These are phyloP conservation scores for Vitis hybrid DNA, from an alignment of 177 flowering plant species.

Conservation along the genomic window DNA sequence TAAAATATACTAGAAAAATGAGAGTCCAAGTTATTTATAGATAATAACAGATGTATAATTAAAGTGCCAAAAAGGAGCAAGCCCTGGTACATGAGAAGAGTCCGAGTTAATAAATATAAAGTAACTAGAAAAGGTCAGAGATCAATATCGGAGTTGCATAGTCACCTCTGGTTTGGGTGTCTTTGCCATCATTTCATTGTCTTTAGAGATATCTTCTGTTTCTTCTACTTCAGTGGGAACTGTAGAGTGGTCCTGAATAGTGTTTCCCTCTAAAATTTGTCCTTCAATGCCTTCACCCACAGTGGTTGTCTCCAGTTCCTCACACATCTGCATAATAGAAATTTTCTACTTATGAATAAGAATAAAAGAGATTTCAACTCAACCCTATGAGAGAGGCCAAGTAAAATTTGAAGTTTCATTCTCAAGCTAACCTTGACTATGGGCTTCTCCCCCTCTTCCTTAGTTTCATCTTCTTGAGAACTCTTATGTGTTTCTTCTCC, in stretches of 20 bases:
- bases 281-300: constrained; percentile 11
- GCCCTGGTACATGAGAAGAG: too few species aligned
- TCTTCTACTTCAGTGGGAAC: not conserved
- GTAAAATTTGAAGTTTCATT: not conserved
- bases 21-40: not conserved
- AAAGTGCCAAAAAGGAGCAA: too few species aligned
- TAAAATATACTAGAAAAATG: not conserved
- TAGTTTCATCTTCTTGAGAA: constrained; percentile 2
- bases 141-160: not conserved
- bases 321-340: constrained; percentile 16
- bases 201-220: not conserved
- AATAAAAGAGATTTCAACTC: not conserved
- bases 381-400: not conserved
- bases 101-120: not conserved
- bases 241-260: not conserved
- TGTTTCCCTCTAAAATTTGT: constrained; percentile 10
- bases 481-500: not conserved
- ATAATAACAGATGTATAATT: too few species aligned
- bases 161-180: not conserved
- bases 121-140: not conserved
- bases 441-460: not conserved
- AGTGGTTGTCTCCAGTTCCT: constrained; percentile 8
- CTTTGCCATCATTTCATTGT: not conserved
- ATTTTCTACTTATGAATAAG: not conserved
- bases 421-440: not conserved